Conservation (phyloP, 176 grass and related monocot species). For the Oryza meridionalis region DNA sequence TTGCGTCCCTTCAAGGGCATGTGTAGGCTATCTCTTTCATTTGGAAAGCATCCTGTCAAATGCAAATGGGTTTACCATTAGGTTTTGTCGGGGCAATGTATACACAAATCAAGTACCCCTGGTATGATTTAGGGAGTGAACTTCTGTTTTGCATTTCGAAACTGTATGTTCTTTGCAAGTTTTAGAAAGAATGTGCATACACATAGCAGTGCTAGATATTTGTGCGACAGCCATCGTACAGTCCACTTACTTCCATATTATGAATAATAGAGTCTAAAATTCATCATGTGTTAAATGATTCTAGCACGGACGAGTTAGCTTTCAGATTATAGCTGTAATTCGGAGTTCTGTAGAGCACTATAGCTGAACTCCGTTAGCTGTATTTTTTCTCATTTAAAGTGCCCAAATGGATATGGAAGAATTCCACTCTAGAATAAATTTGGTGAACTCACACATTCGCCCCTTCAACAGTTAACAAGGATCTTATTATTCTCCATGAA, state of each 20-base stretch:
- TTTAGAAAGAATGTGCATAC: neutral
- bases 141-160: neutral
- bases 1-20: neutral
- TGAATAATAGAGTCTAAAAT: neutral
- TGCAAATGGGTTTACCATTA: constrained; percentile 13
- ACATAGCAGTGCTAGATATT: neutral
- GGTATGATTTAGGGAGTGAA: neutral
- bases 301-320: neutral
- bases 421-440: neutral
- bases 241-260: neutral
- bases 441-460: neutral
- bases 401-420: neutral
- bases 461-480: neutral
- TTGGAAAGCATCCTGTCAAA: neutral
- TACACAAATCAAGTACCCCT: neutral
- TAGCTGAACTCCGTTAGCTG: neutral
- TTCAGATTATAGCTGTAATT: neutral
- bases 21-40: constrained; percentile 4
- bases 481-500: constrained; percentile 10
- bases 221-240: neutral
- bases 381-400: neutral
- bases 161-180: neutral
- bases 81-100: neutral
- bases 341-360: neutral
- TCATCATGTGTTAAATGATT: constrained; percentile 10